Percentiles rank a stretch among this genome's conserved stretches.
Conservation (phyloP, 805 yeast species). For the Ogataea pilisensis region DNA sequence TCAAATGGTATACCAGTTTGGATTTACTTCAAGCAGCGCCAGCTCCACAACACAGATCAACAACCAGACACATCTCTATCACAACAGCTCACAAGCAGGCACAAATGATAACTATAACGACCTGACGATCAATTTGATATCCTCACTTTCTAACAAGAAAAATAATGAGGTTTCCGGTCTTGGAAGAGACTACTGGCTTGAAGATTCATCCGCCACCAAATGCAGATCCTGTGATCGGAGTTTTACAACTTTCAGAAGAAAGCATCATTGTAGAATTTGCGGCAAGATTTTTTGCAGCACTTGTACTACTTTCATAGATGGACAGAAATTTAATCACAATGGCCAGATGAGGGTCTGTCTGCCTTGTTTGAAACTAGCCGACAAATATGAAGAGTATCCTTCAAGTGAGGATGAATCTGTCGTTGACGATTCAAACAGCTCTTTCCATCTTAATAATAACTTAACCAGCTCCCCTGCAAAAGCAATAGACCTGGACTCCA, state of each 20-base stretch:
- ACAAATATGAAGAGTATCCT: constrained; percentile 62
- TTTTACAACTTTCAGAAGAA: constrained; percentile 82
- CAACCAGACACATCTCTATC: constrained; percentile 15
- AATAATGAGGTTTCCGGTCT: constrained; percentile 37
- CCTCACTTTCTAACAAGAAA: constrained; percentile 17
- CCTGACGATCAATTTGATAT: constrained; percentile 21
- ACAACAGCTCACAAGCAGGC: constrained; percentile 5
- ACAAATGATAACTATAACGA: constrained; percentile 20
- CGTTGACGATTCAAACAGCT: constrained; percentile 32
- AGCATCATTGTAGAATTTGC: constrained; percentile 93
- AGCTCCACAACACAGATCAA: constrained; percentile 24
- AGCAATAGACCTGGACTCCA: constrained; percentile 10
- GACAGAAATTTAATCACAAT: constrained; percentile 55
- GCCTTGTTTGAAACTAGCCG: constrained; percentile 59
- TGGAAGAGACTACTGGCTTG: constrained; percentile 89
- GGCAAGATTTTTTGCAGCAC: constrained; percentile 90
- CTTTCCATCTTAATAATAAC: constrained; percentile 15
- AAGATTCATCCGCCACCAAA: constrained; percentile 85
- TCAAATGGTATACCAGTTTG: constrained; percentile 6
- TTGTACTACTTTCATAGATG: constrained; percentile 72
- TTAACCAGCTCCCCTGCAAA: constrained; percentile 11
- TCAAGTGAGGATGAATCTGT: constrained; percentile 58
- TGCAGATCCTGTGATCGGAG: constrained; percentile 79
- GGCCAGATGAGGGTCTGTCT: constrained; percentile 77
- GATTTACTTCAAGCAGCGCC: constrained; percentile 18